Conservation (phyloP, 2,329 filamentous ascomycete genomes). For the Tricladium varicosporioides region DNA sequence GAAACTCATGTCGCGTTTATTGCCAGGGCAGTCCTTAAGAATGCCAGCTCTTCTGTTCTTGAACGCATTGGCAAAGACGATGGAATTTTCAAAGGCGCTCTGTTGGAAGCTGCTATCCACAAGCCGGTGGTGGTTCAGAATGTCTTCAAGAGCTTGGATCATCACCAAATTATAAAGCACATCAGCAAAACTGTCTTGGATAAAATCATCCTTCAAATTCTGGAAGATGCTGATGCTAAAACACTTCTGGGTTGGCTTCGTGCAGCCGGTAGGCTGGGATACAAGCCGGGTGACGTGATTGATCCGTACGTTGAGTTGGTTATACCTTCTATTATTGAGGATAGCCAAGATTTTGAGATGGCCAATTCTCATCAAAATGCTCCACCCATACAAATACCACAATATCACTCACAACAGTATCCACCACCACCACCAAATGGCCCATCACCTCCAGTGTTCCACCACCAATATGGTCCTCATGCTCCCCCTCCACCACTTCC, state of each 20-base stretch:
- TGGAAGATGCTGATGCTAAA: constrained; percentile 24
- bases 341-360: constrained; percentile 12
- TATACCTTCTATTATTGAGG: constrained; percentile 7
- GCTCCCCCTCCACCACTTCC: background rate
- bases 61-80: constrained; percentile 25
- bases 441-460: background rate
- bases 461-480: background rate
- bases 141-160: constrained; percentile 16
- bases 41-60: constrained; percentile 20
- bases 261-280: constrained; percentile 28
- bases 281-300: constrained; percentile 26
- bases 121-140: constrained; percentile 18
- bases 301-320: constrained; percentile 28
- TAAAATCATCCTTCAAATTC: constrained; percentile 13
- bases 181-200: constrained; percentile 25
- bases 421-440: background rate
- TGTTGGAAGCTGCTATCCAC: constrained; percentile 14
- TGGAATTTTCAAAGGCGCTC: constrained; percentile 16
- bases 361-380: background rate
- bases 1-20: constrained; percentile 28
- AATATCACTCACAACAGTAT: background rate
- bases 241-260: constrained; percentile 28
- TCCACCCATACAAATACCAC: background rate
- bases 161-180: constrained; percentile 13
- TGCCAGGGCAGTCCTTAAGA: constrained; percentile 28